A percentile compares a stretch with the other conserved stretches of the same genome.
phyloP scores from a whole-genome alignment of 352 stramenopile species.

The Pythium rishiriense region DNA sequence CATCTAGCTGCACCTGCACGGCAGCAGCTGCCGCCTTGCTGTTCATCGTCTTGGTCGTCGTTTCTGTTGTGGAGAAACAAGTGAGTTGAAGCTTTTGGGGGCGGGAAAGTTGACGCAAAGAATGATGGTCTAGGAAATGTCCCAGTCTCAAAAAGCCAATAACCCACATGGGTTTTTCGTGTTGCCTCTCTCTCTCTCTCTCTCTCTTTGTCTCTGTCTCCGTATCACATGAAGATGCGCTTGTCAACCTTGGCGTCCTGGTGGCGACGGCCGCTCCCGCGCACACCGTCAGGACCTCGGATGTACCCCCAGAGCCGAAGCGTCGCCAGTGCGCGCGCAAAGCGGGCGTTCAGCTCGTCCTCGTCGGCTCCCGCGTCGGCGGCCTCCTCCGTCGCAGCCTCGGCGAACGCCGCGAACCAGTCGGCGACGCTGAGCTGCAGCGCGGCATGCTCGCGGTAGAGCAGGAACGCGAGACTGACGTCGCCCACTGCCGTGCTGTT shows the following conservation, averaged over 20 bases:
- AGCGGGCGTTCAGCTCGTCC: slow-evolving; percentile 54
- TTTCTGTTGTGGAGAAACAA: not conserved
- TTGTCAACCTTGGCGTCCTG: slow-evolving; percentile 74
- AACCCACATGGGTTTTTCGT: slow-evolving; percentile 11
- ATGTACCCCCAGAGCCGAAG: slow-evolving; percentile 68
- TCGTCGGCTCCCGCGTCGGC: slow-evolving; percentile 12
- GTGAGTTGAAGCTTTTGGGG: not conserved
- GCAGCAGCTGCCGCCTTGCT: not conserved
- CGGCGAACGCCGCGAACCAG: slow-evolving; percentile 66
- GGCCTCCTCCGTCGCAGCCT: slow-evolving; percentile 35
- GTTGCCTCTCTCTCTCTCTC: no score
- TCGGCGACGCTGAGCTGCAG: slow-evolving; percentile 60
- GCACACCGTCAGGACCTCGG: slow-evolving; percentile 19
- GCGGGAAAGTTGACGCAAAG: slow-evolving; percentile 8
- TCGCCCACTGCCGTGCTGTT: slow-evolving; percentile 39
- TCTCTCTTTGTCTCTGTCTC: no score
- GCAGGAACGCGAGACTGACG: slow-evolving; percentile 62
- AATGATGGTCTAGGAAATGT: slow-evolving; percentile 31
- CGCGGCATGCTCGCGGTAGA: slow-evolving; percentile 69
- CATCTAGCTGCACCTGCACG: slow-evolving; percentile 38
- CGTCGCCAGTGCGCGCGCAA: slow-evolving; percentile 65
- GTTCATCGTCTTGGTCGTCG: not conserved
- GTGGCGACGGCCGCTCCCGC: slow-evolving; percentile 15
- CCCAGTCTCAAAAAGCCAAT: slow-evolving; percentile 14
- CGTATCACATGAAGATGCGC: slow-evolving; percentile 82